Percentiles rank a stretch among this genome's conserved stretches.
Evolutionary conservation across 164 flowering plant genomes (phyloP).

Genomic region (Houttuynia cordata): DNA sequence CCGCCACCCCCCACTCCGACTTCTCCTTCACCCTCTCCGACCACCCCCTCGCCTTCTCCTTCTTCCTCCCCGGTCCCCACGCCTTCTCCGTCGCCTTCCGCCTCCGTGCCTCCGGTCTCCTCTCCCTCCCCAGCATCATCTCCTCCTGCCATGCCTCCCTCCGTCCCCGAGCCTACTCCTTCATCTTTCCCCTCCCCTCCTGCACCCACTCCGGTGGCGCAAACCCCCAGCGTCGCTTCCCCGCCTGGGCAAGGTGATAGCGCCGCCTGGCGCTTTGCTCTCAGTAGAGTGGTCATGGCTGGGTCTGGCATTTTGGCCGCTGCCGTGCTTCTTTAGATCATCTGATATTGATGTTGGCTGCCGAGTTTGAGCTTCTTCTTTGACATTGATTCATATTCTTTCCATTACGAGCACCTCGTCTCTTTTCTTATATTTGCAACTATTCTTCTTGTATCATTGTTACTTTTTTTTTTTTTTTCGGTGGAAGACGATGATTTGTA

Average conservation of each 20-base stretch:
- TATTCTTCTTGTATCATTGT: neutral
- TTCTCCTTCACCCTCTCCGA: neutral
- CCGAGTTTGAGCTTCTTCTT: neutral
- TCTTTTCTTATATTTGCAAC: neutral
- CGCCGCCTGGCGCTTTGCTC: neutral
- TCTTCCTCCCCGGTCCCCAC: neutral
- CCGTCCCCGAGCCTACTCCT: neutral
- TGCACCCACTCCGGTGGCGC: neutral
- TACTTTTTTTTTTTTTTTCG: neutral
- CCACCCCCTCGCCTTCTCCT: neutral
- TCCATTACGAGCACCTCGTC: no score
- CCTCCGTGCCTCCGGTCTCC: neutral
- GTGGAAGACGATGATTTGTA: neutral
- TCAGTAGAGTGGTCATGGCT: slow-evolving; percentile 1
- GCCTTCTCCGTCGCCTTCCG: neutral
- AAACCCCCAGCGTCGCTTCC: neutral
- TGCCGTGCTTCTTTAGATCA: neutral
- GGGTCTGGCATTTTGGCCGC: slow-evolving; percentile 3
- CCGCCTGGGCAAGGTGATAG: neutral
- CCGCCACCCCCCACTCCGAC: slow-evolving; percentile 1
- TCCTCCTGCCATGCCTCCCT: neutral
- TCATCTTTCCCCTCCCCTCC: neutral
- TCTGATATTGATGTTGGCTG: neutral
- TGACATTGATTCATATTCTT: neutral
- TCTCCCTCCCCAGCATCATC: neutral